Evolutionary conservation across 495 filamentous ascomycete genomes (phyloP).

Genomic region (Opeltia flavorubescens): DNA sequence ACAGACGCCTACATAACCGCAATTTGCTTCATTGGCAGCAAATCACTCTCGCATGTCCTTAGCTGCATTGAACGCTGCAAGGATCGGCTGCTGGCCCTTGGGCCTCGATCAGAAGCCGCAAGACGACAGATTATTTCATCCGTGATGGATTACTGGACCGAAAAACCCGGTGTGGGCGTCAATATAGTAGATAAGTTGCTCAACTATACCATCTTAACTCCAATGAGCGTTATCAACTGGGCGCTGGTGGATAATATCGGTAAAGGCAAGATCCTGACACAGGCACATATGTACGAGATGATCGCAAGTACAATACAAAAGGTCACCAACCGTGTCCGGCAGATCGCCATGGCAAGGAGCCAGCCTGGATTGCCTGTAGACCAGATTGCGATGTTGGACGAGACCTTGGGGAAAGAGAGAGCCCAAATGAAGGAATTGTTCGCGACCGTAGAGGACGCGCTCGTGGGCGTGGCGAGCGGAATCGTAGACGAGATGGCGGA

Average conservation of each 20-base stretch:
- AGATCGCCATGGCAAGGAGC: slow-evolving; percentile 53
- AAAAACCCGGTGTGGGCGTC: slow-evolving; percentile 85
- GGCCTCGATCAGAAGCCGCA: slow-evolving; percentile 53
- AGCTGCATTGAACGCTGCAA: slow-evolving; percentile 94
- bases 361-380: slow-evolving; percentile 40
- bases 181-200: slow-evolving; percentile 93
- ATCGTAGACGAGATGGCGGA: slow-evolving; percentile 58
- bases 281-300: slow-evolving; percentile 74
- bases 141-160: slow-evolving; percentile 84
- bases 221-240: slow-evolving; percentile 76
- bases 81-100: slow-evolving; percentile 71
- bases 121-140: slow-evolving; percentile 78
- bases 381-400: slow-evolving; percentile 47
- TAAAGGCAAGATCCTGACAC: slow-evolving; percentile 53
- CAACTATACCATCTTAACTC: slow-evolving; percentile 89
- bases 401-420: slow-evolving; percentile 51
- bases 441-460: slow-evolving; percentile 61
- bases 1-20: slow-evolving; percentile 88
- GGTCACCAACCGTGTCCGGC: slow-evolving; percentile 77
- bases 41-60: slow-evolving; percentile 89
- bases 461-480: slow-evolving; percentile 57
- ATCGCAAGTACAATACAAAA: slow-evolving; percentile 78
- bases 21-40: slow-evolving; percentile 83
- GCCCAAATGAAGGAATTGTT: slow-evolving; percentile 66
- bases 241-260: slow-evolving; percentile 50